Evolutionary conservation across 2,329 filamentous ascomycete genomes (phyloP).

Genomic region (Seiridium unicorne): DNA sequence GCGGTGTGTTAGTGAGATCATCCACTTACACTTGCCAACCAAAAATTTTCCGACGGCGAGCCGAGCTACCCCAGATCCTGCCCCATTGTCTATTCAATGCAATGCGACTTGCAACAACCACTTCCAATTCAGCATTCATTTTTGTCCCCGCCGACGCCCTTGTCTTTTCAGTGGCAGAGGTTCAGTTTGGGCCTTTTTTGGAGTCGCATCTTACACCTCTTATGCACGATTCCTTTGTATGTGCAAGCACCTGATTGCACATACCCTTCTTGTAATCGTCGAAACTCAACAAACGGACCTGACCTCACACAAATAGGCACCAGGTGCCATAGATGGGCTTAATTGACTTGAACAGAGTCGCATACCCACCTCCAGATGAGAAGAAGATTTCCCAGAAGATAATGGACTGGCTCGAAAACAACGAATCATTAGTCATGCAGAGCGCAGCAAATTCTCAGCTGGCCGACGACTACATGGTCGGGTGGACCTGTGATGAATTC

Average conservation of each 20-base stretch:
- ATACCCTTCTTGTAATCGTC: too few relatives aligned
- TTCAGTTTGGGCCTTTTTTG: too few relatives aligned
- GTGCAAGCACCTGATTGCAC: too few relatives aligned
- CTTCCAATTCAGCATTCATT: too few relatives aligned
- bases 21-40: neutral
- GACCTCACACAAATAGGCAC: too few relatives aligned
- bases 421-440: constrained; percentile 7
- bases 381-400: constrained; percentile 5
- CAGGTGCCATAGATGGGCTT: neutral
- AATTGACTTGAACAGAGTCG: neutral
- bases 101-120: too few relatives aligned
- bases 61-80: constrained; percentile 3
- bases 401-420: constrained; percentile 12
- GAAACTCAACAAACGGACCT: too few relatives aligned
- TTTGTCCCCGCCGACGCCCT: too few relatives aligned
- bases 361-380: neutral
- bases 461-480: constrained; percentile 26
- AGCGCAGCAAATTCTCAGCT: constrained; percentile 6
- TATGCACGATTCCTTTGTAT: too few relatives aligned
- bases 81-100: neutral
- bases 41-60: constrained; percentile 3
- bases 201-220: too few relatives aligned
- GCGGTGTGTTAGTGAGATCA: neutral
- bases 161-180: too few relatives aligned
- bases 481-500: constrained; percentile 26